These are phyloP conservation scores for Malania oleifera DNA, from an alignment of 164 flowering plant species.

Conservation along the genomic window DNA sequence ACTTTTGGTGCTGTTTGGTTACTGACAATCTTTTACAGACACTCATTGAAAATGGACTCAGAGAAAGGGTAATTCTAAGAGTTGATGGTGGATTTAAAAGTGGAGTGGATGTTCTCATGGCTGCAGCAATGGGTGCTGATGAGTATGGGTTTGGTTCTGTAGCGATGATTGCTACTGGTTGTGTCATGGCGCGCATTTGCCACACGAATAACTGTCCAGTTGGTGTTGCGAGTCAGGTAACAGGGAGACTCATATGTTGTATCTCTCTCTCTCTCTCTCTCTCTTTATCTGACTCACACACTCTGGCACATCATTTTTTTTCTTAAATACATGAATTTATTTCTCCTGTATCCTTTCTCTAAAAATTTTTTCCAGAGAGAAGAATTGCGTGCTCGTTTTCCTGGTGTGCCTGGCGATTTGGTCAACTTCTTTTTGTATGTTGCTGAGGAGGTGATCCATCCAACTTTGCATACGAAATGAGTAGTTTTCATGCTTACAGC, in stretches of 20 bases:
- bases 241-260: background rate
- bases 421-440: slow-evolving; percentile 93
- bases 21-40: slow-evolving; percentile 47
- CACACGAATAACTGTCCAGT: slow-evolving; percentile 99
- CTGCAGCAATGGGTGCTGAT: slow-evolving; percentile 98
- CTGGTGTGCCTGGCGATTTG: slow-evolving; percentile 99
- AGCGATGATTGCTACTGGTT: slow-evolving; percentile 99
- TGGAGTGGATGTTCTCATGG: slow-evolving; percentile 95
- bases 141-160: slow-evolving; percentile 98
- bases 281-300: too few relatives aligned
- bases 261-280: slow-evolving; percentile 1
- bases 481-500: background rate
- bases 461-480: background rate
- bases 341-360: slow-evolving; percentile 5
- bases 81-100: slow-evolving; percentile 99
- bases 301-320: too few relatives aligned
- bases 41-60: slow-evolving; percentile 85
- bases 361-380: slow-evolving; percentile 54
- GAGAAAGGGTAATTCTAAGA: slow-evolving; percentile 91
- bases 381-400: slow-evolving; percentile 93
- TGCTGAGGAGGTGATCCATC: slow-evolving; percentile 85
- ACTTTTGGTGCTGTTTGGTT: slow-evolving; percentile 6
- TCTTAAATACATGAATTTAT: background rate
- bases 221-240: slow-evolving; percentile 99
- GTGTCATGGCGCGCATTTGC: slow-evolving; percentile 99